Evolutionary conservation across 2,329 filamentous ascomycete species (phyloP).

Genomic region (Pseudogymnoascus destructans): DNA sequence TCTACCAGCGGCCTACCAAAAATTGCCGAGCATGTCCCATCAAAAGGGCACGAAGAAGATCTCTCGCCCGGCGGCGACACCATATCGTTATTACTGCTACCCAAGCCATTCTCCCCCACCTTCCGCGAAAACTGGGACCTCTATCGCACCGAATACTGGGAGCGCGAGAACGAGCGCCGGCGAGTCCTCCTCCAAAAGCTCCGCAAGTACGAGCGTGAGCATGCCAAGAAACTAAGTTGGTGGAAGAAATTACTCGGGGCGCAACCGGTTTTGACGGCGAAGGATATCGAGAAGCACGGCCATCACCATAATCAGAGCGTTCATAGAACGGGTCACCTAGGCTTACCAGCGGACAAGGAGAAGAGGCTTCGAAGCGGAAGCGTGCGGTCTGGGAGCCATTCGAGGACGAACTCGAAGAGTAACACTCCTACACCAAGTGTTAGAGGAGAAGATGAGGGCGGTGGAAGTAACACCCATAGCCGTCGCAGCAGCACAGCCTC

Average conservation of each 20-base stretch:
- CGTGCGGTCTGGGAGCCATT: slow-evolving; percentile 23
- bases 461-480: background rate
- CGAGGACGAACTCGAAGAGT: slow-evolving; percentile 24
- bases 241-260: slow-evolving; percentile 59
- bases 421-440: slow-evolving; percentile 12
- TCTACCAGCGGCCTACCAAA: slow-evolving; percentile 26
- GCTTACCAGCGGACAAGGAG: slow-evolving; percentile 19
- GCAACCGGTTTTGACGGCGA: slow-evolving; percentile 25
- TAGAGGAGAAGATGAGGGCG: slow-evolving; percentile 18
- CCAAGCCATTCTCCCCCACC: slow-evolving; percentile 87
- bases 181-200: slow-evolving; percentile 58
- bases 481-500: slow-evolving; percentile 1
- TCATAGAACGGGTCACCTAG: background rate
- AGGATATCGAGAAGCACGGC: slow-evolving; percentile 24
- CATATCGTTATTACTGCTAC: slow-evolving; percentile 77
- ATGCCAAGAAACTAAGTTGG: slow-evolving; percentile 54
- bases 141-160: slow-evolving; percentile 92
- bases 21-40: slow-evolving; percentile 44
- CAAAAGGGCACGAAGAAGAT: slow-evolving; percentile 72
- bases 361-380: slow-evolving; percentile 23
- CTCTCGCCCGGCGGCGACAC: slow-evolving; percentile 81
- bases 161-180: slow-evolving; percentile 84
- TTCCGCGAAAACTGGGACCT: slow-evolving; percentile 97
- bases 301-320: slow-evolving; percentile 15
- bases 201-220: slow-evolving; percentile 51